Evolutionary conservation across 441 rosid species (phyloP).

Genomic region (Erodium trifolium): DNA sequence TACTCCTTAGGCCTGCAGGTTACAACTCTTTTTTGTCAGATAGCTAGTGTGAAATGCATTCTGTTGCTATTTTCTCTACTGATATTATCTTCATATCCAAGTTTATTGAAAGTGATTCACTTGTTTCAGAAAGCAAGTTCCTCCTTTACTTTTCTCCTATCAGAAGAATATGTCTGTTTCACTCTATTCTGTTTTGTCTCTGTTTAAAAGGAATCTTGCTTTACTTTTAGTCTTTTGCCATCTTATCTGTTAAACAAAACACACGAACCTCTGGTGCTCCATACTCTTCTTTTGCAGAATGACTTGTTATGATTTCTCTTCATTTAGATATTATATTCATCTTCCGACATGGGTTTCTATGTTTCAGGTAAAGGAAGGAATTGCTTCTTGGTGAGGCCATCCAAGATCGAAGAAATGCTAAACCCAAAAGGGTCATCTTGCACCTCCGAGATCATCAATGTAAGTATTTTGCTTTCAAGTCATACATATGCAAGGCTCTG

Average conservation of each 20-base stretch:
- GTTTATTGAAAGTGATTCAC: neutral
- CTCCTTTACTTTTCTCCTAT: neutral
- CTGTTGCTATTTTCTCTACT: neutral
- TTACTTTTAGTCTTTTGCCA: neutral
- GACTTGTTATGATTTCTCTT: neutral
- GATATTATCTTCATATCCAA: too few species aligned
- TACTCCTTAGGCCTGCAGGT: too few species aligned
- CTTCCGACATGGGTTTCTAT: constrained; percentile 2
- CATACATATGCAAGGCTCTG: neutral
- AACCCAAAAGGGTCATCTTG: constrained; percentile 42
- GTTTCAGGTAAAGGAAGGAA: constrained; percentile 44
- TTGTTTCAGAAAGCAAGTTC: neutral
- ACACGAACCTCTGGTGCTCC: neutral
- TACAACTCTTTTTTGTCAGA: too few species aligned
- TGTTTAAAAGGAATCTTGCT: neutral
- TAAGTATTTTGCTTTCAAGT: constrained; percentile 1
- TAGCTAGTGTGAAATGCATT: neutral
- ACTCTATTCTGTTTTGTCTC: neutral
- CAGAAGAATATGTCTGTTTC: neutral
- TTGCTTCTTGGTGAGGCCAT: constrained; percentile 42
- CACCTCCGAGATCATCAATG: constrained; percentile 26
- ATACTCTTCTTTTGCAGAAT: too few species aligned
- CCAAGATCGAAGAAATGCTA: constrained; percentile 34
- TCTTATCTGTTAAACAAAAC: neutral
- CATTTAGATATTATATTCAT: neutral